phyloP scores from a whole-genome alignment of 2,329 filamentous ascomycete species.

The Xylaria sp. region DNA sequence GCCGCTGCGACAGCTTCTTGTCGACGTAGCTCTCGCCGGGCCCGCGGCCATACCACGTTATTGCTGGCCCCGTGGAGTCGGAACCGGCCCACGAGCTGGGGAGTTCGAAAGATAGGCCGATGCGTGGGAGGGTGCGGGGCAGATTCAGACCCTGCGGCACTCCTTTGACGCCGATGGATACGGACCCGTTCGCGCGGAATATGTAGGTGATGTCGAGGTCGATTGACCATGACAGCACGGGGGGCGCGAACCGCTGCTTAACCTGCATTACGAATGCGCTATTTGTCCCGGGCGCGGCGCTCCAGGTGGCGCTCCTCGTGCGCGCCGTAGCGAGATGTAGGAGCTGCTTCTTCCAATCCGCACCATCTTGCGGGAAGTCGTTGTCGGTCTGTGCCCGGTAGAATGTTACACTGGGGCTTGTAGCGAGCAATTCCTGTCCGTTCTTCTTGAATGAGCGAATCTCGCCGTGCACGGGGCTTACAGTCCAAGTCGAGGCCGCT shows the following conservation, averaged over 20 bases:
- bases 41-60: slow-evolving; percentile 73
- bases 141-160: slow-evolving; percentile 60
- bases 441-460: slow-evolving; percentile 46
- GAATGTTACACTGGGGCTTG: slow-evolving; percentile 51
- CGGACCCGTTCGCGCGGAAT: slow-evolving; percentile 58
- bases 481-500: slow-evolving; percentile 43
- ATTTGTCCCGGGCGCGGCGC: slow-evolving; percentile 44
- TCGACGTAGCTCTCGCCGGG: slow-evolving; percentile 75
- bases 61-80: slow-evolving; percentile 37
- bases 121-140: slow-evolving; percentile 69
- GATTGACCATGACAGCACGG: slow-evolving; percentile 70
- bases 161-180: slow-evolving; percentile 62
- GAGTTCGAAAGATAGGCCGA: slow-evolving; percentile 66
- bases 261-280: slow-evolving; percentile 56
- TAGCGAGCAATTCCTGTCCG: slow-evolving; percentile 42
- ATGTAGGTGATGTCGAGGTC: slow-evolving; percentile 65
- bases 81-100: slow-evolving; percentile 41
- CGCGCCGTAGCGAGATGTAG: slow-evolving; percentile 33
- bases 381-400: slow-evolving; percentile 75
- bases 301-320: slow-evolving; percentile 40
- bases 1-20: slow-evolving; percentile 69
- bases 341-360: slow-evolving; percentile 59
- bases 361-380: slow-evolving; percentile 65
- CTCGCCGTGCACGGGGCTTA: slow-evolving; percentile 44
- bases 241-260: slow-evolving; percentile 66